A percentile compares a stretch with the other conserved stretches of the same genome.
Conservation (phyloP, 768 basidiomycete genomes). For the Pisolithus microcarpus region DNA sequence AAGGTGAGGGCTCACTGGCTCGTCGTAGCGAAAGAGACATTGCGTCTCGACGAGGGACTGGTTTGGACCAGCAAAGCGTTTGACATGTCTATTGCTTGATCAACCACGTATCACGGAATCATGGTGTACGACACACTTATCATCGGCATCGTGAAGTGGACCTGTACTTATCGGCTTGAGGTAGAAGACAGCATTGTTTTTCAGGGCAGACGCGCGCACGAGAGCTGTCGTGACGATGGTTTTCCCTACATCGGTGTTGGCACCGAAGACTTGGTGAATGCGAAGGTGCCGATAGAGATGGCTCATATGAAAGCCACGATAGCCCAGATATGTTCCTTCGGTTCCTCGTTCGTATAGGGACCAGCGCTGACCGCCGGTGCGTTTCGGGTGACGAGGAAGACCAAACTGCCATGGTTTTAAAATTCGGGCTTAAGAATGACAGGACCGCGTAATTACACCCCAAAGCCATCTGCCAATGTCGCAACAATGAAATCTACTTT, state of each 20-base stretch:
- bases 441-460: no score
- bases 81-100: conserved; percentile 51
- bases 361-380: no score
- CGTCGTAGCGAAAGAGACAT: conserved; percentile 77
- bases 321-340: no score
- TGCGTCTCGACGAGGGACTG: conserved; percentile 43
- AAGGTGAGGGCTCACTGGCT: conserved; percentile 91
- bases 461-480: neutral
- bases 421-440: no score
- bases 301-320: conserved; percentile 45
- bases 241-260: conserved; percentile 95
- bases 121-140: conserved; percentile 45
- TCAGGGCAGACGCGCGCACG: conserved; percentile 63
- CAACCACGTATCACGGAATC: neutral
- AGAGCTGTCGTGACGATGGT: conserved; percentile 85
- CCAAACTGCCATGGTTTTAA: no score
- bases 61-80: conserved; percentile 39
- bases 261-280: conserved; percentile 88
- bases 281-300: conserved; percentile 80
- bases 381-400: neutral
- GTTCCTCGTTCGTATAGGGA: no score
- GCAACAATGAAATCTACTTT: conserved; percentile 8
- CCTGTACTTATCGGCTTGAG: conserved; percentile 94
- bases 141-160: conserved; percentile 71
- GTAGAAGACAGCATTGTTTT: conserved; percentile 50